phyloP scores from a whole-genome alignment of 192 early-diverging fungal species.

The Entophlyctis luteolus region DNA sequence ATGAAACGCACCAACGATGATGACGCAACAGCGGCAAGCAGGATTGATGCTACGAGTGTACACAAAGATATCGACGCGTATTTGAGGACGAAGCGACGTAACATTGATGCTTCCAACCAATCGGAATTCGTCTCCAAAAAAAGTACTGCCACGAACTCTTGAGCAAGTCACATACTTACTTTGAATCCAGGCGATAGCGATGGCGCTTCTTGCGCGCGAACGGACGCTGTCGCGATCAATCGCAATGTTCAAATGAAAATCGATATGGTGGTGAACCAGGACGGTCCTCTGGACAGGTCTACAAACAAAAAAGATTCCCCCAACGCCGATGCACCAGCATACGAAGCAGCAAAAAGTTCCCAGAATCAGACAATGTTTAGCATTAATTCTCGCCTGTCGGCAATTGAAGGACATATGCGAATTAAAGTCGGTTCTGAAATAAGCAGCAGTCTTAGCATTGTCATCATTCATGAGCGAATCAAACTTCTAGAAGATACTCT shows the following conservation, averaged over 20 bases:
- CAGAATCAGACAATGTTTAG: not conserved
- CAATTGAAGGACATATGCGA: conserved; percentile 68
- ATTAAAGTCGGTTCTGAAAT: conserved; percentile 51
- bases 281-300: conserved; percentile 57
- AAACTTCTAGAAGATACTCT: conserved; percentile 71
- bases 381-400: conserved; percentile 57
- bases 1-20: too few relatives aligned
- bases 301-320: not conserved
- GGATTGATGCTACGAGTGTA: too few relatives aligned
- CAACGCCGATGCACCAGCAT: not conserved
- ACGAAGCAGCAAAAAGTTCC: not conserved
- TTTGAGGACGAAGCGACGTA: not conserved
- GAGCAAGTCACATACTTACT: not conserved
- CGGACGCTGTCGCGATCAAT: conserved; percentile 66
- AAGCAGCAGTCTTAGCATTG: conserved; percentile 23
- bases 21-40: too few relatives aligned
- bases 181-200: not conserved
- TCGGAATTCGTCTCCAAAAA: conserved; percentile 13
- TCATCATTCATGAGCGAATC: conserved; percentile 55
- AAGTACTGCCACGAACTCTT: too few relatives aligned
- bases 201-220: conserved; percentile 54
- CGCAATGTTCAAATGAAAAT: conserved; percentile 75
- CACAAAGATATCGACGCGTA: not conserved
- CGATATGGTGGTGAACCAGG: conserved; percentile 63
- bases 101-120: conserved; percentile 1